These are phyloP conservation scores for Pinus albicaulis DNA, from an alignment of 75 land plant genomes.

Conservation along the genomic window DNA sequence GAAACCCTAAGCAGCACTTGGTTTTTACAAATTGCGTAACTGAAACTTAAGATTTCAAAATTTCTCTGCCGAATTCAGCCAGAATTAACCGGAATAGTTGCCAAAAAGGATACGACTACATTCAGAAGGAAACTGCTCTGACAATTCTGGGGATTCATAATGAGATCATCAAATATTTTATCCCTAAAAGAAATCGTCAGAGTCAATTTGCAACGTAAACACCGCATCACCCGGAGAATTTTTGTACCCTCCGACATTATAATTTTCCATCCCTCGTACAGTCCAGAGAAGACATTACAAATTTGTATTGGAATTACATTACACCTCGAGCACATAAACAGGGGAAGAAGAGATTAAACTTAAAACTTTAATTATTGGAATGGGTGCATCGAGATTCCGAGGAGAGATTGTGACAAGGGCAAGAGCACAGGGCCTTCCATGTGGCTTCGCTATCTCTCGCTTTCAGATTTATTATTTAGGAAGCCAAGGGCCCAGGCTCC, in stretches of 20 bases:
- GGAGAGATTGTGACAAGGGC: not conserved
- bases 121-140: not conserved
- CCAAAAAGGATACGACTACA: no score
- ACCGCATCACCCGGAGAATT: not conserved
- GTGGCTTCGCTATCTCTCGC: not conserved
- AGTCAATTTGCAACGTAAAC: not conserved
- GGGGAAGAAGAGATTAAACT: not conserved
- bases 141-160: not conserved
- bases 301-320: not conserved
- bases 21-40: no score
- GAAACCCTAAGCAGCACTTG: no score
- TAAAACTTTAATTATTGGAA: not conserved
- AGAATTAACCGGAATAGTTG: no score
- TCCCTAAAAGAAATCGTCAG: not conserved
- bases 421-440: not conserved
- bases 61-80: no score
- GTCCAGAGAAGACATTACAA: not conserved
- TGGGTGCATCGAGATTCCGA: not conserved
- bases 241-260: not conserved
- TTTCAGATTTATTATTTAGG: not conserved
- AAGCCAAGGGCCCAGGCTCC: not conserved
- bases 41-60: no score
- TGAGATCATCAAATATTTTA: not conserved
- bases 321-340: not conserved
- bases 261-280: not conserved